phyloP scores from a whole-genome alignment of 2,329 filamentous ascomycete genomes.

The Ascochyta clinopodiicola region DNA sequence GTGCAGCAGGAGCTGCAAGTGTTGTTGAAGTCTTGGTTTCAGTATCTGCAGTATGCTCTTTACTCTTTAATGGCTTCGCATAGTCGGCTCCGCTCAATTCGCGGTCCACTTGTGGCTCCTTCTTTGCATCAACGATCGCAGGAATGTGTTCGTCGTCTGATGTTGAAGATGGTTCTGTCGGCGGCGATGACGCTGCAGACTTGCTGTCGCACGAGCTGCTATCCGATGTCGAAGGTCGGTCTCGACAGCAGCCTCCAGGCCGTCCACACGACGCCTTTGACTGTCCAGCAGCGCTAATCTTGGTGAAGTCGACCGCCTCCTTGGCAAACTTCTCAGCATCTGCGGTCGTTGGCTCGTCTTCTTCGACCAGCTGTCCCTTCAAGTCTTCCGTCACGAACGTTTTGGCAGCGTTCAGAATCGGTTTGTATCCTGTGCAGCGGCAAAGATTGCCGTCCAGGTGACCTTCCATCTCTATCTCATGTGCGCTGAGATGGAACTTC shows the following conservation, averaged over 20 bases:
- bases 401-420: constrained; percentile 90
- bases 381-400: constrained; percentile 71
- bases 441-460: constrained; percentile 92
- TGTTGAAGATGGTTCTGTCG: constrained; percentile 34
- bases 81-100: constrained; percentile 41
- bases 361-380: constrained; percentile 58
- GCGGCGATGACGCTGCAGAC: constrained; percentile 36
- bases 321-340: constrained; percentile 34
- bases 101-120: constrained; percentile 29
- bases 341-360: constrained; percentile 57
- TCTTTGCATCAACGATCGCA: constrained; percentile 29
- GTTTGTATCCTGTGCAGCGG: constrained; percentile 90
- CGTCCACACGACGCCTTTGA: constrained; percentile 44
- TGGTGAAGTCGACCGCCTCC: constrained; percentile 32
- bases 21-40: constrained; percentile 60
- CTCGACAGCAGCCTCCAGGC: constrained; percentile 48
- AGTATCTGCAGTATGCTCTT: constrained; percentile 28
- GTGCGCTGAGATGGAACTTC: constrained; percentile 43
- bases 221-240: constrained; percentile 32
- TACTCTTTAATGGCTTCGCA: constrained; percentile 46
- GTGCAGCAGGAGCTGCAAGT: constrained; percentile 50
- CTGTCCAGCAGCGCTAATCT: constrained; percentile 30
- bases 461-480: constrained; percentile 48
- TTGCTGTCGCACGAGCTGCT: constrained; percentile 38
- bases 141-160: constrained; percentile 40